phyloP scores from a whole-genome alignment of 345 rosid species.

The Populus deltoides region DNA sequence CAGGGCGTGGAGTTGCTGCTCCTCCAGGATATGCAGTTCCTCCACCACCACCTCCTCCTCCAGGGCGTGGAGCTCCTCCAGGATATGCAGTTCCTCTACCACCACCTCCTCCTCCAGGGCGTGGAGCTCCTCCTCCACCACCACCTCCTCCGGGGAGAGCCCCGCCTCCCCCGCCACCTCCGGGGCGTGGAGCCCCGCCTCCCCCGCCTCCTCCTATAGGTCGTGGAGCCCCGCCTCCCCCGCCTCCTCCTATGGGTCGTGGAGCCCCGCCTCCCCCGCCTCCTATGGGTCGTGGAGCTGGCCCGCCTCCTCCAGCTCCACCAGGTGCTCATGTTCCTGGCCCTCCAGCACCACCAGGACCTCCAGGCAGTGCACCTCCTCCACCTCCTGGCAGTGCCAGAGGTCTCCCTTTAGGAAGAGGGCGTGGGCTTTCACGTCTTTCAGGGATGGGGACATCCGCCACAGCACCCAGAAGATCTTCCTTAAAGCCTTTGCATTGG shows the following conservation, averaged over 20 bases:
- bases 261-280: too few relatives aligned
- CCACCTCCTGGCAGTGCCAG: conserved; percentile 61
- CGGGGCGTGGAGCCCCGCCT: conserved; percentile 6
- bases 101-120: conserved; percentile 23
- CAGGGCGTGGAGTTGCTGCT: conserved; percentile 14
- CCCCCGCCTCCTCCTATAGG: conserved; percentile 39
- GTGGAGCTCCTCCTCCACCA: background rate
- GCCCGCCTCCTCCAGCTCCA: conserved; percentile 36
- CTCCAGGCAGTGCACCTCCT: conserved; percentile 67
- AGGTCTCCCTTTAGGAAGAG: conserved; percentile 54
- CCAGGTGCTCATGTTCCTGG: conserved; percentile 56
- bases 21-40: too few relatives aligned
- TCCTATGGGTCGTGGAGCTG: conserved; percentile 3
- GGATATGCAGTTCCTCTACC: conserved; percentile 24
- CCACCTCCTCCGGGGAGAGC: conserved; percentile 14
- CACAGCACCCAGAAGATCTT: conserved; percentile 64
- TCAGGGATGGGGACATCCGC: conserved; percentile 27
- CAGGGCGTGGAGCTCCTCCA: background rate
- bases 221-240: conserved; percentile 31
- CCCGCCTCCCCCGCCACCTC: conserved; percentile 33
- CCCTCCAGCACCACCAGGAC: conserved; percentile 65
- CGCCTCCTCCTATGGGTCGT: conserved; percentile 12
- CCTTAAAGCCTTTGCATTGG: conserved; percentile 96
- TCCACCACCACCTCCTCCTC: conserved; percentile 21
- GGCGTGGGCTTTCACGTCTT: conserved; percentile 65